Conservation (phyloP, 2,329 filamentous ascomycete species). For the Nothophoma quercina region DNA sequence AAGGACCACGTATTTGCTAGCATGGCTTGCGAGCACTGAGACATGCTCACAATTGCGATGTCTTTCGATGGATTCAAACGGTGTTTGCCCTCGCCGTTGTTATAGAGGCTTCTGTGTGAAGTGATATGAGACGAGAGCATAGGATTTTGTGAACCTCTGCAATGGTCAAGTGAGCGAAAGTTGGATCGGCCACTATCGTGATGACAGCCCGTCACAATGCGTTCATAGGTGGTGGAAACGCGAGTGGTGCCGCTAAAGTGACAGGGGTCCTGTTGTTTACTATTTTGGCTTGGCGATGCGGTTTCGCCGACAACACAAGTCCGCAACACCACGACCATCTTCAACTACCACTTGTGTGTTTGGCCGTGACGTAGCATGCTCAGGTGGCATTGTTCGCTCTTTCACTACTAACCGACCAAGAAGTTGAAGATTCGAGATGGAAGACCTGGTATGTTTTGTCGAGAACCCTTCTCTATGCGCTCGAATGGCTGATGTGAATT, state of each 20-base stretch:
- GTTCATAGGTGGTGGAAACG: background rate
- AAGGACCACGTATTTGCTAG: background rate
- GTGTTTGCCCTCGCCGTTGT: too few relatives aligned
- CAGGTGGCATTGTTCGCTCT: slow-evolving; percentile 30
- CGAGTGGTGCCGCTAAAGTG: slow-evolving; percentile 7
- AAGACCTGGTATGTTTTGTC: slow-evolving; percentile 39
- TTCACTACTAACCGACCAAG: slow-evolving; percentile 12
- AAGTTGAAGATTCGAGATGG: slow-evolving; percentile 35
- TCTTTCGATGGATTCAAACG: background rate
- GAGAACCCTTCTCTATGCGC: slow-evolving; percentile 1
- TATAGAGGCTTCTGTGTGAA: too few relatives aligned
- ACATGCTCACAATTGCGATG: background rate
- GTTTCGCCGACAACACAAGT: slow-evolving; percentile 10
- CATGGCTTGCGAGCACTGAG: background rate
- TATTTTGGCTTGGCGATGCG: slow-evolving; percentile 4
- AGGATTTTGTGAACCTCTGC: background rate
- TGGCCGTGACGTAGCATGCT: slow-evolving; percentile 29
- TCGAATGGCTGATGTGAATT: slow-evolving; percentile 22
- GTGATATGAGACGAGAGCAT: background rate
- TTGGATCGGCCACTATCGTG: background rate
- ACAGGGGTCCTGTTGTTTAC: slow-evolving; percentile 20
- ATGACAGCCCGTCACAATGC: background rate
- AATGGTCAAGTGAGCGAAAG: background rate
- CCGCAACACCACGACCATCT: slow-evolving; percentile 21
- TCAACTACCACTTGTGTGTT: slow-evolving; percentile 25